Percentiles rank a stretch among this genome's conserved stretches.
Evolutionary conservation across 202 grass and related monocot species (phyloP).

Genomic region (Thinopyrum obtusiflorum): DNA sequence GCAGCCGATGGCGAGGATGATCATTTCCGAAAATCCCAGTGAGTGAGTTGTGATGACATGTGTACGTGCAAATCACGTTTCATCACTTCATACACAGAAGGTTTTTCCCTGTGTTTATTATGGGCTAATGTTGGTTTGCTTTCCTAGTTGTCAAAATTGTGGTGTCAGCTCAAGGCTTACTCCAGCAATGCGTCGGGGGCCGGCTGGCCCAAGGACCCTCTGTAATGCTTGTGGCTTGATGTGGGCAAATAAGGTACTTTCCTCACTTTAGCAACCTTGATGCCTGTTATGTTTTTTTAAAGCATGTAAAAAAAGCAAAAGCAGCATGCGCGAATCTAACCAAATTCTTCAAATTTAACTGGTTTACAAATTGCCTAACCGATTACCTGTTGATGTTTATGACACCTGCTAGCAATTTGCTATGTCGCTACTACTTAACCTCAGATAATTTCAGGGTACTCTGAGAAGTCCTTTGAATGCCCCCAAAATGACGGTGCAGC

Average conservation of each 20-base stretch:
- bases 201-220: slow-evolving; percentile 64
- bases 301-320: slow-evolving; percentile 3
- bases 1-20: slow-evolving; percentile 38
- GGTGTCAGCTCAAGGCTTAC: slow-evolving; percentile 58
- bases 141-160: slow-evolving; percentile 68
- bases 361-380: not conserved
- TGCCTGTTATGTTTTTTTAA: not conserved
- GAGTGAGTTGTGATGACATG: slow-evolving; percentile 38
- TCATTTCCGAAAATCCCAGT: slow-evolving; percentile 50
- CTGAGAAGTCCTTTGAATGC: slow-evolving; percentile 52
- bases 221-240: slow-evolving; percentile 71
- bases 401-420: not conserved
- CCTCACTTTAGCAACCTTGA: slow-evolving; percentile 8
- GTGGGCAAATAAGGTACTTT: slow-evolving; percentile 71
- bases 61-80: slow-evolving; percentile 27
- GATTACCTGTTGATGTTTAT: slow-evolving; percentile 12
- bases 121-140: slow-evolving; percentile 27
- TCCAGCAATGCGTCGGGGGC: slow-evolving; percentile 71
- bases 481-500: slow-evolving; percentile 42
- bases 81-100: slow-evolving; percentile 17
- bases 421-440: not conserved
- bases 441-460: slow-evolving; percentile 49
- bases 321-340: not conserved
- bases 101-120: slow-evolving; percentile 2
- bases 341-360: not conserved